Conservation (phyloP, 2,329 filamentous ascomycete genomes). For the Cladobotryum protrusum region DNA sequence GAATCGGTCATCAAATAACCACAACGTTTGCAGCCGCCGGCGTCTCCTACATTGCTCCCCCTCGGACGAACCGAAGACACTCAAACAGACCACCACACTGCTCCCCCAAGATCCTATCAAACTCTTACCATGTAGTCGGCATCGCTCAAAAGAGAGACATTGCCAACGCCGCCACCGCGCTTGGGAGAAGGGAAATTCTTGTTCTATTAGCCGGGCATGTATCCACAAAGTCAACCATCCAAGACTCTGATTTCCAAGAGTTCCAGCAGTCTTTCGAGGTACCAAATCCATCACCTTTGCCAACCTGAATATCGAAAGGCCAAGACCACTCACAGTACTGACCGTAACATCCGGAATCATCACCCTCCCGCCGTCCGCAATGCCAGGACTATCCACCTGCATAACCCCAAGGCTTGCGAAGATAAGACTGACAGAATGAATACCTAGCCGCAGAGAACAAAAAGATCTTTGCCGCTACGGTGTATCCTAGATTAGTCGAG, state of each 20-base stretch:
- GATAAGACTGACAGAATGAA: slow-evolving; percentile 22
- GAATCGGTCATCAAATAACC: no score
- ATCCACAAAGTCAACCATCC: slow-evolving; percentile 12
- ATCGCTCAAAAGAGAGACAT: no score
- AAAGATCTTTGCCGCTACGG: slow-evolving; percentile 16
- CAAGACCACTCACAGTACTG: slow-evolving; percentile 15
- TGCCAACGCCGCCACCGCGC: slow-evolving; percentile 4
- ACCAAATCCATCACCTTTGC: slow-evolving; percentile 4
- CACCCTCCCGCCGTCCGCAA: slow-evolving; percentile 12
- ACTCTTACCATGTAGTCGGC: no score
- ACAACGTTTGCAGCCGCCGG: no score
- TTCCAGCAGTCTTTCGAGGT: slow-evolving; percentile 22
- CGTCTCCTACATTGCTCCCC: no score
- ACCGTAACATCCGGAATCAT: slow-evolving; percentile 17
- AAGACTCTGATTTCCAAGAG: slow-evolving; percentile 13
- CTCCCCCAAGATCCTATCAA: no score
- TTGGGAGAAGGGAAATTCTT: slow-evolving; percentile 15
- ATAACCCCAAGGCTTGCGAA: slow-evolving; percentile 8
- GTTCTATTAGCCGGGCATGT: slow-evolving; percentile 14
- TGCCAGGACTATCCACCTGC: slow-evolving; percentile 13
- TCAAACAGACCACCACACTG: no score
- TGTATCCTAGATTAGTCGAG: slow-evolving; percentile 21
- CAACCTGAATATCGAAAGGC: no score
- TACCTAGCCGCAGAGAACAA: slow-evolving; percentile 20
- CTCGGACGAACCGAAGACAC: no score